These are phyloP conservation scores for Colletotrichum tropicicola DNA, from an alignment of 2,329 filamentous ascomycete genomes.

Conservation along the genomic window DNA sequence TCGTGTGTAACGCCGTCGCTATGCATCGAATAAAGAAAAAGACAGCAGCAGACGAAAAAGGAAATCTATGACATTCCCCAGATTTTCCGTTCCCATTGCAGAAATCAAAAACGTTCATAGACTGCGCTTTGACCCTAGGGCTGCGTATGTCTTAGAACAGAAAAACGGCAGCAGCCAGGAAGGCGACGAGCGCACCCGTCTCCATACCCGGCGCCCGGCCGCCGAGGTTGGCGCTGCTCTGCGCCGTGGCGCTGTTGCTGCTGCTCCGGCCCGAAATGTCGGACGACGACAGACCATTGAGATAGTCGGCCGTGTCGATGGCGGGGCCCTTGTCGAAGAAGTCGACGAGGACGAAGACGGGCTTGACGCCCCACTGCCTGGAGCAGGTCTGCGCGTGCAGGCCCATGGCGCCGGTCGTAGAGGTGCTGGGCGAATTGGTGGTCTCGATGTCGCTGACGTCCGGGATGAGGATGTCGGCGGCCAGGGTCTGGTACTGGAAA, in stretches of 20 bases:
- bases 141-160: conserved; percentile 38
- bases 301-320: conserved; percentile 72
- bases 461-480: conserved; percentile 67
- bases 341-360: conserved; percentile 82
- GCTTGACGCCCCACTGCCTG: conserved; percentile 66
- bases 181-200: conserved; percentile 52
- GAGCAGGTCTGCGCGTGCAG: conserved; percentile 63
- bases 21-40: conserved; percentile 31
- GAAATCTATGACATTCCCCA: not conserved
- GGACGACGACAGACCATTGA: conserved; percentile 63
- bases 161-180: conserved; percentile 51
- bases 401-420: conserved; percentile 61
- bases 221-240: conserved; percentile 18
- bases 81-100: not conserved
- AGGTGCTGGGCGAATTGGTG: conserved; percentile 72
- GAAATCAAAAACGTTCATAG: not conserved
- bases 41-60: not conserved
- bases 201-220: conserved; percentile 35
- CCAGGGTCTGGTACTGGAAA: conserved; percentile 71
- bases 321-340: conserved; percentile 80
- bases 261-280: conserved; percentile 45
- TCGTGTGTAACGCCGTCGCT: conserved; percentile 39
- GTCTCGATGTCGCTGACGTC: conserved; percentile 66
- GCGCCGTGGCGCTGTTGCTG: conserved; percentile 31
- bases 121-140: no score